Evolutionary conservation across 768 basidiomycete genomes (phyloP), one percentile per base, ranked within the genome.

Genomic region (Psilocybe azurescens): DNA sequence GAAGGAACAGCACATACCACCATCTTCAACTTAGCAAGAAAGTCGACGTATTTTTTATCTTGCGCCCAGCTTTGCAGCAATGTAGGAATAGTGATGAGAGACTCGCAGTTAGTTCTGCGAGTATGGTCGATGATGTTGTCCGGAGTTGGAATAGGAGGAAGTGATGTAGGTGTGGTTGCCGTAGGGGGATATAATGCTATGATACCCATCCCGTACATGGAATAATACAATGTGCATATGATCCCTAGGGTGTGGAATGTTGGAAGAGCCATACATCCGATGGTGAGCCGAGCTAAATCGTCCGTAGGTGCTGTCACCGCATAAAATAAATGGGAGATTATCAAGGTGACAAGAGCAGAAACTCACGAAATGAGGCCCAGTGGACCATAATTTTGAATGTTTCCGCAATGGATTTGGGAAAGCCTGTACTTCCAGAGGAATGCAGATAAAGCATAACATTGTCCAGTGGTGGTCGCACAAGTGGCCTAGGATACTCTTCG

Each of bases 391-490:
- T 70, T 11, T 67, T 60, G 47, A 76, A 71, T 0, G 73, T 77
- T 33, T 78, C 72, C 2, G 73, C 68, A 49, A 84, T 77, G 7
- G 78, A 65, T 58, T 81, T 83, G 0, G 83, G 81, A 50, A 80
- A 74, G 2, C 82, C 81, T 0, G 83, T 81, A 53, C 81, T 83
- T 14, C 83, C 83, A 3, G 84, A 84, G 0, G 84, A 84, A 61
- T 84, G 81, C 0, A 82, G 67, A 53, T 80, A 83, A 7, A 78
- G 38, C 46, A 73, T 51, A 14, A 74, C 53, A 52, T 76, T 69
- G 51, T 69, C 59, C 30, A 75, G 50, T 54, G 66, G 20, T 52
- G 63, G 62, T 6, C 59, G 58, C 1, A 56, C 49, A 0, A 44
- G 38, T 2, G 66, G 61, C 32, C 41, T 55, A 4, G 74, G 74